phyloP scores from a whole-genome alignment of 495 filamentous ascomycete species.

The Darksidea phi region DNA sequence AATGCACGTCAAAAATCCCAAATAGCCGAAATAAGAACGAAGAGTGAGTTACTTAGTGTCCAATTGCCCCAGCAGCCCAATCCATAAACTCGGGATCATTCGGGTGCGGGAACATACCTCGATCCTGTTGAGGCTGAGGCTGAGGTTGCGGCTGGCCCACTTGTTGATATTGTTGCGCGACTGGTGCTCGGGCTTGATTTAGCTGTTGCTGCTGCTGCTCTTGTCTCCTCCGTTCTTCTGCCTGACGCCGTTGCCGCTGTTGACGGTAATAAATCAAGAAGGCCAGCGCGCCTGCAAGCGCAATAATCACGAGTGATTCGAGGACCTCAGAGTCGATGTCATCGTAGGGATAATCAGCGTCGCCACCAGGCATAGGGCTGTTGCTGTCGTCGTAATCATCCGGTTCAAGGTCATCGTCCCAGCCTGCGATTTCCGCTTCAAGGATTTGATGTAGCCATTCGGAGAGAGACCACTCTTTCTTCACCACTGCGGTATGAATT shows the following conservation, averaged over 20 bases:
- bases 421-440: conserved; percentile 65
- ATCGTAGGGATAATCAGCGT: conserved; percentile 62
- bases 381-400: conserved; percentile 54
- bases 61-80: conserved; percentile 75
- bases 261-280: conserved; percentile 81
- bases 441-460: conserved; percentile 87
- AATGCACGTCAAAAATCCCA: conserved; percentile 3
- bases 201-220: conserved; percentile 37
- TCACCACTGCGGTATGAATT: conserved; percentile 57
- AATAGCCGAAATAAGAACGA: not conserved
- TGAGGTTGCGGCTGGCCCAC: conserved; percentile 30
- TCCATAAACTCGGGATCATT: conserved; percentile 69
- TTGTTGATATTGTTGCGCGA: conserved; percentile 5
- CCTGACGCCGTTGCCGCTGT: conserved; percentile 52
- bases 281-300: conserved; percentile 68
- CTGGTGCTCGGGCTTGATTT: conserved; percentile 25
- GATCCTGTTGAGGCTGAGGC: conserved; percentile 47
- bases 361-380: conserved; percentile 44
- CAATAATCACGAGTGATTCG: conserved; percentile 82
- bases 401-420: conserved; percentile 48
- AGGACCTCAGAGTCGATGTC: conserved; percentile 73
- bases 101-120: conserved; percentile 69
- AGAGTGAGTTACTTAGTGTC: conserved; percentile 53
- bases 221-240: conserved; percentile 49
- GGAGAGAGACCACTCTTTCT: conserved; percentile 68